Evolutionary conservation across 176 grass and related monocot species (phyloP).

Genomic region (Musa troglodytarum): DNA sequence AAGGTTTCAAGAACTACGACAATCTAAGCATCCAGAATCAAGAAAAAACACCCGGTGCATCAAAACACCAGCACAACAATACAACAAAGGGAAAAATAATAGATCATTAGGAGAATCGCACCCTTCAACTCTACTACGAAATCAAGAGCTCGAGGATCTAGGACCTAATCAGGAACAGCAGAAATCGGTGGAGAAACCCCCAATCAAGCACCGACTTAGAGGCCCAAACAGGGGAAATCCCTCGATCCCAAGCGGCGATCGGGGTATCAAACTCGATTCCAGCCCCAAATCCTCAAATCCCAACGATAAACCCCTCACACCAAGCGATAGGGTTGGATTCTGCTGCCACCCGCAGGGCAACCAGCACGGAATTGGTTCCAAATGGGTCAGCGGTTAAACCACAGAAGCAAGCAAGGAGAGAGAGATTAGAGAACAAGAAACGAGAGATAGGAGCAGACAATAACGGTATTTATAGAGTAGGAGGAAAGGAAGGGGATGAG

Average conservation of each 20-base stretch:
- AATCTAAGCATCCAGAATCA: background rate
- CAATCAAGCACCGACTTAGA: background rate
- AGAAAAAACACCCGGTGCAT: background rate
- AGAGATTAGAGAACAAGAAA: background rate
- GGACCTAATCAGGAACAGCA: background rate
- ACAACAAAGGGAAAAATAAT: background rate
- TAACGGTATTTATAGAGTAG: background rate
- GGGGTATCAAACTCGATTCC: background rate
- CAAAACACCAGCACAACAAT: background rate
- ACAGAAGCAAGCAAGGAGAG: background rate
- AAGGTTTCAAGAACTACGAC: background rate
- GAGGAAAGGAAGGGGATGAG: background rate
- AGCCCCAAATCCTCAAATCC: background rate
- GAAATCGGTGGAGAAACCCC: background rate
- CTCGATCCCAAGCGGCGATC: background rate
- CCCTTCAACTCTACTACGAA: background rate
- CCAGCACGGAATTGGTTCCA: background rate
- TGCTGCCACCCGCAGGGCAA: background rate
- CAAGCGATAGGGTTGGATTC: background rate
- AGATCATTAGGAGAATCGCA: background rate
- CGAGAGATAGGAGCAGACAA: background rate
- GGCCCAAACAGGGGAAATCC: background rate
- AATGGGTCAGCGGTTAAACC: background rate
- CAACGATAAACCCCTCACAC: background rate
- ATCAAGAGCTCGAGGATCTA: background rate